Evolutionary conservation across 176 grass and related monocot species (phyloP).

Genomic region (bread wheat (Triticum aestivum)): IWGSC_CS_RefSeq_v2.1 NC_057796.1:438666093-438666592

Average conservation of each 20-base stretch:
- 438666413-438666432: constrained; percentile 38
- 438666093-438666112: constrained; percentile 88
- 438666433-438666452: constrained; percentile 21
- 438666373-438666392: constrained; percentile 83
- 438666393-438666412: constrained; percentile 93
- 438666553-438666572: constrained; percentile 86
- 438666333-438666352: constrained; percentile 83
- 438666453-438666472: not conserved
- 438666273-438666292: constrained; percentile 50
- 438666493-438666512: constrained; percentile 66
- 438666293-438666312: constrained; percentile 78
- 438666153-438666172: not conserved
- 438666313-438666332: constrained; percentile 80
- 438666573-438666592: constrained; percentile 92
- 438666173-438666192: not conserved
- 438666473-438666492: not conserved
- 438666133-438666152: not conserved
- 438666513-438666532: constrained; percentile 88
- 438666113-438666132: constrained; percentile 49
- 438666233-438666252: constrained; percentile 13
- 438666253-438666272: not conserved
- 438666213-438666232: not conserved
- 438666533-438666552: constrained; percentile 93
- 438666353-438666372: constrained; percentile 80
- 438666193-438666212: not conserved